A percentile compares a stretch with the other conserved stretches of the same genome.
phyloP scores from a whole-genome alignment of 2,329 filamentous ascomycete species.

The Fusarium continuum region DNA sequence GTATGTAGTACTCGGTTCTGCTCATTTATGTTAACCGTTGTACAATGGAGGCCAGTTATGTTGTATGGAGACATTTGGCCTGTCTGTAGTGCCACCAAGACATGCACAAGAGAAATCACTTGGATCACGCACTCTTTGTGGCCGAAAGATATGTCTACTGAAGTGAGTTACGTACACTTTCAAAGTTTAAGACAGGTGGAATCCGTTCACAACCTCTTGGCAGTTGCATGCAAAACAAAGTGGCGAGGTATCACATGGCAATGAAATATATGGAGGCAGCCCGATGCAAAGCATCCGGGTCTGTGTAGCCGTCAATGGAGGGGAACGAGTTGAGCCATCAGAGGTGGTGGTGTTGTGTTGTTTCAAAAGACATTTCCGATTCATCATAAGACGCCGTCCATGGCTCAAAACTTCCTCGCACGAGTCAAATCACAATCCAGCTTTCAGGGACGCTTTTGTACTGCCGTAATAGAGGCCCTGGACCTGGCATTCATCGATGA shows the following conservation, averaged over 20 bases:
- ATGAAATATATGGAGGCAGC: conserved; percentile 14
- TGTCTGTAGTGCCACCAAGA: neutral
- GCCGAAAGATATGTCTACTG: neutral
- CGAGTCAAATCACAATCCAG: conserved; percentile 45
- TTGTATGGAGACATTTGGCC: neutral
- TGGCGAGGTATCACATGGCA: conserved; percentile 8
- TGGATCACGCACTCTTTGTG: neutral
- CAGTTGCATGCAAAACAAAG: neutral
- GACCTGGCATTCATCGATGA: conserved; percentile 45
- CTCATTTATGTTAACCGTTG: too few species aligned
- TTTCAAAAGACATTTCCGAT: conserved; percentile 45
- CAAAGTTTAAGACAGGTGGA: neutral
- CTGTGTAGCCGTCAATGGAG: conserved; percentile 7
- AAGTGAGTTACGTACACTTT: neutral
- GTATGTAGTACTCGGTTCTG: too few species aligned
- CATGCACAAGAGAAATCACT: neutral
- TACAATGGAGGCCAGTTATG: neutral
- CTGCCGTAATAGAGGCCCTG: conserved; percentile 45
- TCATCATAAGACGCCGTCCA: conserved; percentile 45
- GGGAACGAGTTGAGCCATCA: conserved; percentile 9
- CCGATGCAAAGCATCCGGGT: neutral
- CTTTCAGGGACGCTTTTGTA: conserved; percentile 39
- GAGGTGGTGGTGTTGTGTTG: conserved; percentile 31
- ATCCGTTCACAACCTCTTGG: neutral
- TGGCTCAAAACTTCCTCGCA: conserved; percentile 44